A percentile compares a stretch with the other conserved stretches of the same genome.
These are phyloP conservation scores for Solanum sejunctum DNA, from an alignment of 257 asterid genomes.

Conservation along the genomic window DNA sequence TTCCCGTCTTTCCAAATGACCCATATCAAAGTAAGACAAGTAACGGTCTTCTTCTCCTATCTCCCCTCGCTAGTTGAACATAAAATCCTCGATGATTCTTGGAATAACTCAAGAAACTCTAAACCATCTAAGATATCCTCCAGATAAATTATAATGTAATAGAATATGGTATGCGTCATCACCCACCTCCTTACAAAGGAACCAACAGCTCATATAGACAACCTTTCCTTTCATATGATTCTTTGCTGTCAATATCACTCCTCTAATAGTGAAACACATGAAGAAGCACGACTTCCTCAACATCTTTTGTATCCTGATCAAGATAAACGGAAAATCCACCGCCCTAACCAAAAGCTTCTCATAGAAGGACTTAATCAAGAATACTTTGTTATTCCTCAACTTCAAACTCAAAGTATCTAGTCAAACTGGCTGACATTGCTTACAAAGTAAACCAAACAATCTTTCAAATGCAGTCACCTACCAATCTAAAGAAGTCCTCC, in stretches of 20 bases:
- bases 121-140: background rate
- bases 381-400: background rate
- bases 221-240: background rate
- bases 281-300: background rate
- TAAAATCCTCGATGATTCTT: too few relatives aligned
- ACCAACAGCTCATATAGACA: background rate
- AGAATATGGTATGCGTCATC: background rate
- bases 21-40: background rate
- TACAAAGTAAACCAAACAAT: background rate
- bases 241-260: background rate
- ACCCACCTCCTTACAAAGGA: background rate
- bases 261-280: background rate
- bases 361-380: background rate
- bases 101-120: background rate
- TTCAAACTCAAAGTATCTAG: background rate
- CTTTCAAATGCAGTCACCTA: background rate
- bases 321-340: background rate
- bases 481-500: background rate
- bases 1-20: background rate
- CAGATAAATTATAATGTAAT: background rate
- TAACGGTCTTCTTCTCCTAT: background rate
- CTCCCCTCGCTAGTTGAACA: too few relatives aligned
- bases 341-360: background rate
- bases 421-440: background rate
- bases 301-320: background rate